Base-by-base conservation (phyloP, 257 asterid species). In the Marsdenia floribunda region DNA sequence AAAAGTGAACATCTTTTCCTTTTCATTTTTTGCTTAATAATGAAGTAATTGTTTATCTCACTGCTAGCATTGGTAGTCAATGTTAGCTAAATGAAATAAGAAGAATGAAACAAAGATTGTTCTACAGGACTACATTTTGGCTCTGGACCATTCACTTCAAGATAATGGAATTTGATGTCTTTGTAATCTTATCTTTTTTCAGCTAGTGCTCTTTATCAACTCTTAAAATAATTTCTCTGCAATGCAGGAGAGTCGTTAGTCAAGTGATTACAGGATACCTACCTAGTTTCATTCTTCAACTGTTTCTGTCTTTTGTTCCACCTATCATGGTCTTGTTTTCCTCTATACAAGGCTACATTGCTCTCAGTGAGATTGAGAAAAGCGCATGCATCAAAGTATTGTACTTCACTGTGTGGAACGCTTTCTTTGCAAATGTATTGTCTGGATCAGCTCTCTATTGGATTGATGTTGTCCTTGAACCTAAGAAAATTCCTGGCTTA, bases 251-350 rank as follows among this genome's bases (percentile, higher is more conserved):
- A 59, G 63, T 92, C 73, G 81, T 95, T 77, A 85, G 96, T 86
- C 91, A 85, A 85, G 89, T 92, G 77, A 75, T 95, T 68, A 95
- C 99, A 12, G 99, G 99, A 77, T 95, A 95, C 90, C 88, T 95
- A 78, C 99, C 99, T 29, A 95, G 98, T 87, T 90, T 90, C 75
- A 84, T 95, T 75, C 99, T 95, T 76, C 90, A 89, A 81, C 49
- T 72, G 81, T 92, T 92, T 80, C 80, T 88, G 50, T 82, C 84
- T 72, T 70, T 86, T 35, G 85, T 95, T 76, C 99, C 98, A 55
- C 91, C 96, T 21, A 81, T 88, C 80, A 90, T 95, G 98, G 58
- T 95, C 44, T 81, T 87, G 82, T 83, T 95, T 35, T 90, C 99
- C 76, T 90, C 97, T 52, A 83, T 92, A 75, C 97, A 95, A 89